Evolutionary conservation across 2,329 filamentous ascomycete species (phyloP).

Genomic region (Clonostachys rhizophaga): DNA sequence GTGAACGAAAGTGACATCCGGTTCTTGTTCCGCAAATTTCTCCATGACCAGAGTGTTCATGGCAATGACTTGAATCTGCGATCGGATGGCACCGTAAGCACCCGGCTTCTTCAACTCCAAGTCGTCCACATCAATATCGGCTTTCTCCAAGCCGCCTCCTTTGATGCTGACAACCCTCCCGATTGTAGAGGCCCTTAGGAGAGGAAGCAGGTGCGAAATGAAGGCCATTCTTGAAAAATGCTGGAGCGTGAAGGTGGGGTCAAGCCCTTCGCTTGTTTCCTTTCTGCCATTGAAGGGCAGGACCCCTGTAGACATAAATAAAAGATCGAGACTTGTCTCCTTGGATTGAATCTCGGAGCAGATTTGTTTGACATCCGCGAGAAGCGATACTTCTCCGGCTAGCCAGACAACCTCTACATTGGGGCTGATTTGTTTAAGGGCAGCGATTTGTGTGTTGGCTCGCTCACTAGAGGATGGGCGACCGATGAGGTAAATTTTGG

Average conservation of each 20-base stretch:
- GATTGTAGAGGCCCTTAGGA: slow-evolving; percentile 19
- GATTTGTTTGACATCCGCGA: slow-evolving; percentile 30
- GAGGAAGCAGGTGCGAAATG: slow-evolving; percentile 29
- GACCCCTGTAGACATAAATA: slow-evolving; percentile 39
- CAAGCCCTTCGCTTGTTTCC: slow-evolving; percentile 35
- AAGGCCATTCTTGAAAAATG: slow-evolving; percentile 40
- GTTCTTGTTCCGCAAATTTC: slow-evolving; percentile 11
- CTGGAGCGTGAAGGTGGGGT: slow-evolving; percentile 27
- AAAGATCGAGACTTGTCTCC: slow-evolving; percentile 31
- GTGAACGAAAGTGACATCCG: slow-evolving; percentile 15
- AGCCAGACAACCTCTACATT: slow-evolving; percentile 34
- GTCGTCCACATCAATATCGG: slow-evolving; percentile 13
- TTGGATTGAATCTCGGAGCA: slow-evolving; percentile 28
- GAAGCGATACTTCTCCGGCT: slow-evolving; percentile 35
- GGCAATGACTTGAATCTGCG: slow-evolving; percentile 17
- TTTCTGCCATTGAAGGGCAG: slow-evolving; percentile 27
- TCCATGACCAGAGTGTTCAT: slow-evolving; percentile 18
- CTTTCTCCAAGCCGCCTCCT: slow-evolving; percentile 9
- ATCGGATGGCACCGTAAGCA: slow-evolving; percentile 12
- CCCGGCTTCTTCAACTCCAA: slow-evolving; percentile 17
- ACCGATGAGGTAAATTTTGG: slow-evolving; percentile 36
- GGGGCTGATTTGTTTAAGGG: slow-evolving; percentile 26
- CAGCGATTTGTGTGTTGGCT: slow-evolving; percentile 22
- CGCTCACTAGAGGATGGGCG: slow-evolving; percentile 25
- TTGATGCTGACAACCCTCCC: slow-evolving; percentile 17